Percentiles rank a stretch among this genome's conserved stretches.
These are phyloP conservation scores for Lactifluus piperatus DNA, from an alignment of 768 basidiomycete genomes.

Conservation along the genomic window DNA sequence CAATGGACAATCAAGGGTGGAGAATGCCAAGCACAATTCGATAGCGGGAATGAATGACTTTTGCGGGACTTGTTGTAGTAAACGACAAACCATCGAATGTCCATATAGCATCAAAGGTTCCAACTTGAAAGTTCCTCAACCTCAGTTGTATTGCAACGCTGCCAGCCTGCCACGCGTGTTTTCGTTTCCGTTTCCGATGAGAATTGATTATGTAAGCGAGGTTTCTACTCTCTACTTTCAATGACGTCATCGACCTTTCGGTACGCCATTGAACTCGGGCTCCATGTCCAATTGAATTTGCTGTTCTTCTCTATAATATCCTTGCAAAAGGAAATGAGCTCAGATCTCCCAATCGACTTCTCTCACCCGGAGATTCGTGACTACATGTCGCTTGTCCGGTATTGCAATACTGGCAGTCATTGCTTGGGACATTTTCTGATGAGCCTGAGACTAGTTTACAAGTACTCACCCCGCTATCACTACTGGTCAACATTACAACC, in stretches of 20 bases:
- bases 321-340: slow-evolving; percentile 34
- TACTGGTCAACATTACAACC: slow-evolving; percentile 71
- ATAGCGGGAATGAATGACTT: slow-evolving; percentile 5
- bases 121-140: too few species aligned
- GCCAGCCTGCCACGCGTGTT: not conserved
- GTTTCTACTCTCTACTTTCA: not conserved
- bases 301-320: not conserved
- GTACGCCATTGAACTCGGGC: not conserved
- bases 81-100: not conserved
- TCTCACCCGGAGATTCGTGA: slow-evolving; percentile 54
- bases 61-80: slow-evolving; percentile 1
- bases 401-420: not conserved
- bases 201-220: not conserved
- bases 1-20: not conserved
- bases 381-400: slow-evolving; percentile 57
- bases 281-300: not conserved
- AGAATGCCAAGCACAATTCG: not conserved
- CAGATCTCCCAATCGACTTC: slow-evolving; percentile 45
- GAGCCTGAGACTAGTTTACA: slow-evolving; percentile 47
- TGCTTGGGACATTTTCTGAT: not conserved
- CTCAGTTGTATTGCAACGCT: not conserved
- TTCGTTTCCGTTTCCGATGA: not conserved
- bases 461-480: slow-evolving; percentile 76
- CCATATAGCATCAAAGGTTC: not conserved
- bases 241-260: not conserved